A percentile compares a stretch with the other conserved stretches of the same genome.
These are phyloP conservation scores for Sphagnum contortum DNA, from an alignment of 225 moss, liverwort and hornwort species.

Conservation along the genomic window DNA sequence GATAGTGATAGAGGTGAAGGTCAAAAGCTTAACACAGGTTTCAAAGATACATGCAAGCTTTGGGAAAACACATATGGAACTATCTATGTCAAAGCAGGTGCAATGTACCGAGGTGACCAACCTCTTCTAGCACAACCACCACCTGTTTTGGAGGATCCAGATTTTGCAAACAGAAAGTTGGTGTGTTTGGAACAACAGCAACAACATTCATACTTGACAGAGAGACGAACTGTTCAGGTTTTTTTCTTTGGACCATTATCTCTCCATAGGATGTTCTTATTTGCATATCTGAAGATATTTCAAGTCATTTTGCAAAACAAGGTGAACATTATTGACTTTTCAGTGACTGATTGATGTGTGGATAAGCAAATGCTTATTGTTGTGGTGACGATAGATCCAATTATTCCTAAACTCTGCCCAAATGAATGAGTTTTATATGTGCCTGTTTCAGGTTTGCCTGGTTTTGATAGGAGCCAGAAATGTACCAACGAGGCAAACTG, in stretches of 20 bases:
- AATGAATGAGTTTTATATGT: too few species aligned
- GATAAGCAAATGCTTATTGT: too few species aligned
- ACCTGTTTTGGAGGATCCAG: not conserved
- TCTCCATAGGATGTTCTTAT: too few species aligned
- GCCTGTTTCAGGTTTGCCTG: conserved; percentile 1
- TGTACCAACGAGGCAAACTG: conserved; percentile 1
- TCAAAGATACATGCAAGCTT: conserved; percentile 6
- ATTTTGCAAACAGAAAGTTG: not conserved
- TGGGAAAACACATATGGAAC: conserved; percentile 8
- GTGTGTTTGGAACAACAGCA: conserved; percentile 1
- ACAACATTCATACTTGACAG: conserved; percentile 3
- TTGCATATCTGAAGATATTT: too few species aligned
- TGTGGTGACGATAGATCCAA: too few species aligned
- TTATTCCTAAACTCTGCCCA: too few species aligned
- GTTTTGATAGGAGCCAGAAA: conserved; percentile 8
- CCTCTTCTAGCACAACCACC: not conserved
- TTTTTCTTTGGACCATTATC: not conserved
- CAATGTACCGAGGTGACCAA: conserved; percentile 1
- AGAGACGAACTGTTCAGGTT: conserved; percentile 5
- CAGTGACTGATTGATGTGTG: too few species aligned
- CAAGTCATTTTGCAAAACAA: too few species aligned
- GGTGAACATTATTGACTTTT: too few species aligned
- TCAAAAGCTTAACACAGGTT: conserved; percentile 9
- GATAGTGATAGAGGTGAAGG: conserved; percentile 4
- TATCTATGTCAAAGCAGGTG: conserved; percentile 6